Evolutionary conservation across 2,329 filamentous ascomycete genomes (phyloP).

Genomic region (Keithomyces neogunnii): DNA sequence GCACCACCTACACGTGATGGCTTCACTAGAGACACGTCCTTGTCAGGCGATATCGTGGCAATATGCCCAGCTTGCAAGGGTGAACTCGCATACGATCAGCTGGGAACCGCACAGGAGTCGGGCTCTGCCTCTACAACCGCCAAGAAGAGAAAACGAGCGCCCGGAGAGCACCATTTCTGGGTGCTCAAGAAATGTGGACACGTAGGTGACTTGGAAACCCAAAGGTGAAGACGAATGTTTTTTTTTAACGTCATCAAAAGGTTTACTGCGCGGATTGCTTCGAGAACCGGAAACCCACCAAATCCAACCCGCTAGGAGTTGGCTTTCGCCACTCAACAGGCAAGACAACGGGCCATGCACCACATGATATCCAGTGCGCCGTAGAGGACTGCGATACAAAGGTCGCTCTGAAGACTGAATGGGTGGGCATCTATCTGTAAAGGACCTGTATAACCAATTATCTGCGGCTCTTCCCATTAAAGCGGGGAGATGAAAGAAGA

Average conservation of each 20-base stretch:
- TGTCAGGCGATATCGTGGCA: slow-evolving; percentile 58
- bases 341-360: slow-evolving; percentile 14
- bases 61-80: slow-evolving; percentile 82
- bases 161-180: slow-evolving; percentile 80
- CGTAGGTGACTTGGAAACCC: slow-evolving; percentile 40
- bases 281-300: slow-evolving; percentile 41
- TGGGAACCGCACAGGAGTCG: slow-evolving; percentile 18
- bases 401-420: slow-evolving; percentile 44
- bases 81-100: slow-evolving; percentile 69
- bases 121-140: slow-evolving; percentile 7
- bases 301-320: slow-evolving; percentile 21
- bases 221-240: not conserved
- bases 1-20: slow-evolving; percentile 61
- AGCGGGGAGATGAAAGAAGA: not conserved
- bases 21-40: slow-evolving; percentile 64
- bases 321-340: slow-evolving; percentile 29
- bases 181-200: slow-evolving; percentile 86
- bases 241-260: slow-evolving; percentile 23
- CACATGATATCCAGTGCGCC: slow-evolving; percentile 38
- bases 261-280: slow-evolving; percentile 57
- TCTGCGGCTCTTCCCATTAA: not conserved
- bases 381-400: slow-evolving; percentile 50
- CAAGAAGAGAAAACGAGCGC: slow-evolving; percentile 37
- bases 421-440: slow-evolving; percentile 53
- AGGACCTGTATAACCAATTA: not conserved